A percentile compares a stretch with the other conserved stretches of the same genome.
These are phyloP conservation scores for Cytospora mali DNA, from an alignment of 2,329 filamentous ascomycete species.

Conservation along the genomic window DNA sequence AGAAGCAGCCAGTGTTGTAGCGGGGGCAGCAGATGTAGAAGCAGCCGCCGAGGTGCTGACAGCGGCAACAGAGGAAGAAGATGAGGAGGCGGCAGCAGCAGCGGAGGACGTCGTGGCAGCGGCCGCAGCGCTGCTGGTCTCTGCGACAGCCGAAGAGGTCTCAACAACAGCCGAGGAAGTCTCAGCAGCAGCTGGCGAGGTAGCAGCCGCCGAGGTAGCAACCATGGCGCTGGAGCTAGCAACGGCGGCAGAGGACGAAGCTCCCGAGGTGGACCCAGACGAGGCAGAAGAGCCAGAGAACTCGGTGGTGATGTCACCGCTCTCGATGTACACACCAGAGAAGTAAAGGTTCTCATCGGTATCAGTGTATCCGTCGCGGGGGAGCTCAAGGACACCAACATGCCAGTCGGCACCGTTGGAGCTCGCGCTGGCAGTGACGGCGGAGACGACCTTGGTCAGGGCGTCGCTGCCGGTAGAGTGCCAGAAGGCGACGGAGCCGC, in stretches of 20 bases:
- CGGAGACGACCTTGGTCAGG: slow-evolving; percentile 57
- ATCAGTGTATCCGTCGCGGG: slow-evolving; percentile 53
- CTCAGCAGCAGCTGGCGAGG: neutral
- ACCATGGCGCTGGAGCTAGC: slow-evolving; percentile 24
- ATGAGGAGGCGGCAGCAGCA: slow-evolving; percentile 9
- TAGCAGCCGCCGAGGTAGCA: neutral
- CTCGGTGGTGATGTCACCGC: slow-evolving; percentile 40
- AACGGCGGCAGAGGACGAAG: slow-evolving; percentile 28
- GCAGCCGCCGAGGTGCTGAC: slow-evolving; percentile 8
- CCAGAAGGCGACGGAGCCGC: slow-evolving; percentile 64
- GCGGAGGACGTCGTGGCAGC: neutral
- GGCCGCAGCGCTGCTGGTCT: slow-evolving; percentile 9
- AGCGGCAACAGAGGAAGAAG: slow-evolving; percentile 1
- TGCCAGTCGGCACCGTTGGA: slow-evolving; percentile 72
- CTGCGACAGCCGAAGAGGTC: neutral
- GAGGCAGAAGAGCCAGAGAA: slow-evolving; percentile 24
- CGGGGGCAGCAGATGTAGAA: slow-evolving; percentile 22
- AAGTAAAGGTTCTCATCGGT: slow-evolving; percentile 67
- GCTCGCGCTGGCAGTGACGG: slow-evolving; percentile 58
- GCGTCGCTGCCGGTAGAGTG: slow-evolving; percentile 62
- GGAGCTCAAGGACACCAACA: slow-evolving; percentile 65
- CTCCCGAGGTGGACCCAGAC: slow-evolving; percentile 16
- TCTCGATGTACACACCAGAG: slow-evolving; percentile 69
- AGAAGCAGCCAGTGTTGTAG: slow-evolving; percentile 15
- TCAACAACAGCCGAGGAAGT: slow-evolving; percentile 5